A percentile compares a stretch with the other conserved stretches of the same genome.
These are phyloP conservation scores for Saccharomycopsis sp. DNA, from an alignment of 805 yeast species.

Conservation along the genomic window DNA sequence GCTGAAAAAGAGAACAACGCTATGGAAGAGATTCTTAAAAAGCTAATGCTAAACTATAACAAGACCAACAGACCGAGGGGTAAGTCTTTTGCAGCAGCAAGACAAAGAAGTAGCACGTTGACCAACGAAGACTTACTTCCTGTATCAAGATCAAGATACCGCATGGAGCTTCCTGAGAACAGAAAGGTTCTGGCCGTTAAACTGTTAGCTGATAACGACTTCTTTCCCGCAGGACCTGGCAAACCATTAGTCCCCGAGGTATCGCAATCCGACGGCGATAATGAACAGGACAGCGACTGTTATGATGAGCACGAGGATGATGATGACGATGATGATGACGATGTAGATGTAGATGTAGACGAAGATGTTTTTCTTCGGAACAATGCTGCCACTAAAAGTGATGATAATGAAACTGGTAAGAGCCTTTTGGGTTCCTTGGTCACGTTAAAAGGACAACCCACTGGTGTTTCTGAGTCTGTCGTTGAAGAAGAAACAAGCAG, in stretches of 20 bases:
- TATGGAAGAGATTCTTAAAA: not conserved
- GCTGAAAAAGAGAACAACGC: not conserved
- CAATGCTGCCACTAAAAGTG: conserved; percentile 12
- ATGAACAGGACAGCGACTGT: conserved; percentile 8
- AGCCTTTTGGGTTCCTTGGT: not conserved
- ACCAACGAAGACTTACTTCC: no score
- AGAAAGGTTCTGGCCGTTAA: not conserved
- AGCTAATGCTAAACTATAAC: no score
- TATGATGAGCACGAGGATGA: conserved; percentile 27
- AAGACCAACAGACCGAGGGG: no score
- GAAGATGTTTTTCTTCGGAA: conserved; percentile 20
- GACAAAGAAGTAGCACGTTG: no score
- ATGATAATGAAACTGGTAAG: conserved; percentile 9
- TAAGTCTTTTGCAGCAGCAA: no score
- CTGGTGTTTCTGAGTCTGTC: conserved; percentile 13
- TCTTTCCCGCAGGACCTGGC: not conserved
- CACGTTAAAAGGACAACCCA: conserved; percentile 18
- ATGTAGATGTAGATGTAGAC: conserved; percentile 22
- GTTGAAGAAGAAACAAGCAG: conserved; percentile 23
- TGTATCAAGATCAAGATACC: no score
- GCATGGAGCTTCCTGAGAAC: conserved; percentile 12
- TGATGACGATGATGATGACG: conserved; percentile 23
- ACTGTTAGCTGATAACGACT: not conserved
- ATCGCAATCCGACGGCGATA: conserved; percentile 8
- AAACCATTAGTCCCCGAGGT: not conserved